Percentiles rank a stretch among this genome's conserved stretches.
Conservation (phyloP, 495 filamentous ascomycete species). For the Penicillium samsonianum region DNA sequence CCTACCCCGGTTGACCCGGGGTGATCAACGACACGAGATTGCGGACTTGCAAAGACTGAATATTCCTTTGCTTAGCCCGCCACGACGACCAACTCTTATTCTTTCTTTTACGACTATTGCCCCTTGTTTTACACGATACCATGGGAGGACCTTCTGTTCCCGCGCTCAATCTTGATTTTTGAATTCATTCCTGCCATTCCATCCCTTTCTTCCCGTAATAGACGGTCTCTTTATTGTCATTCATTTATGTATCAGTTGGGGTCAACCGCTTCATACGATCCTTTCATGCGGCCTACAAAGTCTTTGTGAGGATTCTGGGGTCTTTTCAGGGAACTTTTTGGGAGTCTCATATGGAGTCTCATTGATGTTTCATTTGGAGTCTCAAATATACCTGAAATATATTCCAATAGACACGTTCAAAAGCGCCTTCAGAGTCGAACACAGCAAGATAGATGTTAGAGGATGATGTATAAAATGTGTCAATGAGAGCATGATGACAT, state of each 20-base stretch:
- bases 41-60: slow-evolving; percentile 27
- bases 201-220: slow-evolving; percentile 4
- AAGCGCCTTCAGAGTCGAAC: neutral
- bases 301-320: neutral
- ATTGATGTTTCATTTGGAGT: neutral
- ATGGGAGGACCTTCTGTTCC: slow-evolving; percentile 29
- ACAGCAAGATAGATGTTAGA: neutral
- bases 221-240: neutral
- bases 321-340: neutral
- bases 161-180: slow-evolving; percentile 14
- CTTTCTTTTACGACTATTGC: slow-evolving; percentile 28
- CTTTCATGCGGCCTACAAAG: neutral
- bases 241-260: neutral
- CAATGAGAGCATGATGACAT: slow-evolving; percentile 22
- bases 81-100: slow-evolving; percentile 37
- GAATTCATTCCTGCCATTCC: slow-evolving; percentile 4
- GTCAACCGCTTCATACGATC: neutral
- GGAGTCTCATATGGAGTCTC: neutral
- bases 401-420: neutral
- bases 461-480: neutral
- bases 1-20: slow-evolving; percentile 30
- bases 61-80: slow-evolving; percentile 18
- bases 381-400: no score
- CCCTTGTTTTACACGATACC: slow-evolving; percentile 32
- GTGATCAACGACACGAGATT: slow-evolving; percentile 21